These are phyloP conservation scores for Torulaspora maleeae DNA, from an alignment of 805 yeast genomes.

Conservation along the genomic window DNA sequence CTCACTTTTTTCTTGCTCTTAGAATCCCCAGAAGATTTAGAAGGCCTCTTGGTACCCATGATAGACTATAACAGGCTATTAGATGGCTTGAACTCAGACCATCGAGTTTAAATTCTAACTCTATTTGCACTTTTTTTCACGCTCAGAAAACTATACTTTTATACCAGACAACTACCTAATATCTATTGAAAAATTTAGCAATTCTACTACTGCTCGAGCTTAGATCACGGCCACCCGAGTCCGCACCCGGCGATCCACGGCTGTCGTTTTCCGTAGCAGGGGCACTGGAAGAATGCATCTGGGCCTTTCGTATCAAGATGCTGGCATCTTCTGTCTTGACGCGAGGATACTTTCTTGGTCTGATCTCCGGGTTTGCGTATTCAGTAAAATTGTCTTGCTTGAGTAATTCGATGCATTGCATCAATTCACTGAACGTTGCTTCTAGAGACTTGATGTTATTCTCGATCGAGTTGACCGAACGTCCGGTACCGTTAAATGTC, in stretches of 20 bases:
- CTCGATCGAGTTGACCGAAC: slow-evolving; percentile 26
- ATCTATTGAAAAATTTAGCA: slow-evolving; percentile 28
- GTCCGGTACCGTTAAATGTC: slow-evolving; percentile 13
- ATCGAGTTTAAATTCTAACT: background rate
- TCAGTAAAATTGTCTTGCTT: slow-evolving; percentile 59
- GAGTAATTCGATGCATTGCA: slow-evolving; percentile 74
- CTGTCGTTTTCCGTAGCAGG: slow-evolving; percentile 10
- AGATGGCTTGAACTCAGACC: background rate
- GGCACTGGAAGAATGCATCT: slow-evolving; percentile 6
- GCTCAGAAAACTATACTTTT: background rate
- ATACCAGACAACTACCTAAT: slow-evolving; percentile 7
- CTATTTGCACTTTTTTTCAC: background rate
- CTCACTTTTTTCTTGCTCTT: slow-evolving; percentile 16
- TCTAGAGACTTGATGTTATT: slow-evolving; percentile 49
- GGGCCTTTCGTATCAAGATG: slow-evolving; percentile 49
- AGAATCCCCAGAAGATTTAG: background rate
- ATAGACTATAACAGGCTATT: background rate
- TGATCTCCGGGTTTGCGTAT: slow-evolving; percentile 50
- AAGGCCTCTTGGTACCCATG: slow-evolving; percentile 11
- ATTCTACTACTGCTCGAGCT: slow-evolving; percentile 20
- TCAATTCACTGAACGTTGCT: slow-evolving; percentile 70
- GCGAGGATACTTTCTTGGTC: slow-evolving; percentile 67
- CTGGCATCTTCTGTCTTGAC: slow-evolving; percentile 70
- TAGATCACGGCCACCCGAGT: slow-evolving; percentile 11
- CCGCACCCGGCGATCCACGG: slow-evolving; percentile 5